These are phyloP conservation scores for Rubia yunnanensis DNA, from an alignment of 257 asterid species.

Conservation along the genomic window DNA sequence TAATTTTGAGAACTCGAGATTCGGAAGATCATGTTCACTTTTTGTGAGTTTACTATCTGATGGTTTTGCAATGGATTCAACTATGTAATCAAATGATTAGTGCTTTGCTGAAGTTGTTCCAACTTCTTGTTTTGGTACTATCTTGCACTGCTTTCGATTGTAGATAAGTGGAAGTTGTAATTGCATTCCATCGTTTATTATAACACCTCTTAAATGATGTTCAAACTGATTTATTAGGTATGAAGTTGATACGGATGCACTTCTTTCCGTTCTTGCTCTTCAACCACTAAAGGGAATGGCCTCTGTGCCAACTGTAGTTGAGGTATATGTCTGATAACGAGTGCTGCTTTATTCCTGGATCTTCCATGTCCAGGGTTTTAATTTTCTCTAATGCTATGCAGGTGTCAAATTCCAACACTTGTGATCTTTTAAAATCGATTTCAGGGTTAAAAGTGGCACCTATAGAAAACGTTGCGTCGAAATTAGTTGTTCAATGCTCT, in stretches of 20 bases:
- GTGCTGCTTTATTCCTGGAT: not conserved
- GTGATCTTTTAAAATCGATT: constrained; percentile 77
- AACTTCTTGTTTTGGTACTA: not conserved
- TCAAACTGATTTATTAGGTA: constrained; percentile 35
- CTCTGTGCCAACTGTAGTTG: constrained; percentile 80
- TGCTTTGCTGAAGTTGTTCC: not conserved
- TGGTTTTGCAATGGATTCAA: not conserved
- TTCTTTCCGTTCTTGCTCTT: constrained; percentile 90
- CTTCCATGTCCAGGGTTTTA: not conserved
- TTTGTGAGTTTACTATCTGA: not conserved
- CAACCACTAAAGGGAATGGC: constrained; percentile 76
- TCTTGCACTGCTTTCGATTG: not conserved
- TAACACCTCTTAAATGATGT: not conserved
- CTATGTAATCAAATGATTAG: not conserved
- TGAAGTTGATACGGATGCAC: constrained; percentile 94
- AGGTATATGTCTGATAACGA: constrained; percentile 39
- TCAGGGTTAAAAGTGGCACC: constrained; percentile 90
- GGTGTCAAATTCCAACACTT: constrained; percentile 85
- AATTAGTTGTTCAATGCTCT: constrained; percentile 96
- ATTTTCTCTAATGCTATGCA: constrained; percentile 22
- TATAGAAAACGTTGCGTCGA: constrained; percentile 79
- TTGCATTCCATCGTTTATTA: not conserved
- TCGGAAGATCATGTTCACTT: not conserved
- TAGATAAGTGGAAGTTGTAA: not conserved
- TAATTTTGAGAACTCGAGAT: not conserved